These are phyloP conservation scores for Uromyces viciae-fabae DNA, from an alignment of 1,284 basidiomycete genomes.

Conservation along the genomic window DNA sequence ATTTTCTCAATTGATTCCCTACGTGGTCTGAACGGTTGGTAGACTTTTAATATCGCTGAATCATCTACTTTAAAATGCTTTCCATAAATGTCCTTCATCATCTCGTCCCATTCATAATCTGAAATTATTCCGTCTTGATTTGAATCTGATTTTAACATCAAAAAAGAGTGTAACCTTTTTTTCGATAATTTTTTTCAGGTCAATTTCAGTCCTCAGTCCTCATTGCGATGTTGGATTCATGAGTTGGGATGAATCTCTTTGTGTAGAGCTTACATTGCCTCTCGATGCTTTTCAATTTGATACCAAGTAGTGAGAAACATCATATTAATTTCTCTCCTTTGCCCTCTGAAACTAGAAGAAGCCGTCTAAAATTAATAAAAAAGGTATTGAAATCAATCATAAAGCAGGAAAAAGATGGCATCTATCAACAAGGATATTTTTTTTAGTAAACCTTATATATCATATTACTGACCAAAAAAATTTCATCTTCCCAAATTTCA, in stretches of 20 bases:
- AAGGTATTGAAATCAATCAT: neutral
- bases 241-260: too few species aligned
- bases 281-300: constrained; percentile 43
- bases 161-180: constrained; percentile 24
- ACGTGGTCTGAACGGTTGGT: neutral
- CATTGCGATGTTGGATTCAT: too few species aligned
- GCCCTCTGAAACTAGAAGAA: neutral
- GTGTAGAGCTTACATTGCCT: constrained; percentile 19
- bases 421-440: too few species aligned
- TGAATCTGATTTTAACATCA: constrained; percentile 26
- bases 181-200: neutral
- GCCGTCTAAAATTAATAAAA: constrained; percentile 28
- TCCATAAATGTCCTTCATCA: neutral
- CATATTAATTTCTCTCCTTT: constrained; percentile 24
- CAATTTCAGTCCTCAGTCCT: neutral
- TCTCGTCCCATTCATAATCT: neutral
- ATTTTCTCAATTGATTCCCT: neutral
- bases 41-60: too few species aligned
- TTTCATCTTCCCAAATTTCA: constrained; percentile 19
- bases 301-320: constrained; percentile 42
- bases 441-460: too few species aligned
- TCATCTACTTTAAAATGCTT: neutral
- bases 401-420: neutral
- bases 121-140: constrained; percentile 24
- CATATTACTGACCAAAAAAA: constrained; percentile 35